Evolutionary conservation across 2,329 filamentous ascomycete genomes (phyloP).

Genomic region (Hirsutella minnesotensis): DNA sequence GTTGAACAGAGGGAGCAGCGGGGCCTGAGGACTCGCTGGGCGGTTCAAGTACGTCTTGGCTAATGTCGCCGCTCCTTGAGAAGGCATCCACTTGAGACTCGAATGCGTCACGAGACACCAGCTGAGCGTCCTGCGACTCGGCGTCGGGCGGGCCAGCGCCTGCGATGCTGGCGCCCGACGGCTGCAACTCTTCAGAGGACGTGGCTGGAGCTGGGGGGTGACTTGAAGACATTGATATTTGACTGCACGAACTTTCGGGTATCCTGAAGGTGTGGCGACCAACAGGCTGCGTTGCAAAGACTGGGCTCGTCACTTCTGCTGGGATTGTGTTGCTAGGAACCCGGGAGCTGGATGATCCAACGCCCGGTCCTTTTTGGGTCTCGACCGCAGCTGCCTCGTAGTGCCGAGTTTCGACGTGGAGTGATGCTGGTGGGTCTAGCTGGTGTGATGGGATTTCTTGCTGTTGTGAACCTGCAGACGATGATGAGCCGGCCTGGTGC

Average conservation of each 20-base stretch:
- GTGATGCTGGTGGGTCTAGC: slow-evolving; percentile 5
- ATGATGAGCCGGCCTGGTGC: not conserved
- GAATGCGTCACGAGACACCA: slow-evolving; percentile 5
- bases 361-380: not conserved
- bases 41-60: not conserved
- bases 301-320: slow-evolving; percentile 1
- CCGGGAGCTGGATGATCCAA: not conserved
- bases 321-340: not conserved
- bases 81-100: slow-evolving; percentile 6
- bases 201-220: slow-evolving; percentile 3
- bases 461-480: not conserved
- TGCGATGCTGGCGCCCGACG: not conserved
- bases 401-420: not conserved
- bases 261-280: slow-evolving; percentile 1
- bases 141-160: not conserved
- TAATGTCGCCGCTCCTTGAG: slow-evolving; percentile 6
- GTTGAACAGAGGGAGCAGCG: not conserved
- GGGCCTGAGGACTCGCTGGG: too few species aligned
- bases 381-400: not conserved
- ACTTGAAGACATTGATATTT: not conserved
- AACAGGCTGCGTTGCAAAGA: slow-evolving; percentile 8
- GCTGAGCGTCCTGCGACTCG: slow-evolving; percentile 17
- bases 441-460: slow-evolving; percentile 14
- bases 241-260: slow-evolving; percentile 3
- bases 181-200: not conserved